phyloP scores from a whole-genome alignment of 176 grass and related monocot genomes.

The Tuctoria greenei region DNA sequence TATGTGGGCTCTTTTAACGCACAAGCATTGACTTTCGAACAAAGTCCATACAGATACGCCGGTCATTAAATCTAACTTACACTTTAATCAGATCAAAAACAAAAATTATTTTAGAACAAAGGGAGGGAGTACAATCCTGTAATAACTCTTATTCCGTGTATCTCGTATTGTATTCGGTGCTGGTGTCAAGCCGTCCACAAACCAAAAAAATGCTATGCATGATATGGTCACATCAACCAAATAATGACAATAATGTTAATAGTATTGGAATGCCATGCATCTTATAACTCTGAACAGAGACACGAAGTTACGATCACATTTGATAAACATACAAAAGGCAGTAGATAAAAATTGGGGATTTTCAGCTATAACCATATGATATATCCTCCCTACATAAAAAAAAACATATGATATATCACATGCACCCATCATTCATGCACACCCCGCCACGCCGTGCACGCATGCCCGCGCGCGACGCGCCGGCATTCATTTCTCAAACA shows the following conservation, averaged over 20 bases:
- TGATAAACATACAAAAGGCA: slow-evolving; percentile 28
- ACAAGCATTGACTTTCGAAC: not conserved
- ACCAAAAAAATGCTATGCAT: no score
- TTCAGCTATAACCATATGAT: slow-evolving; percentile 57
- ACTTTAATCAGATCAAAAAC: no score
- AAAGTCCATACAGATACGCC: not conserved
- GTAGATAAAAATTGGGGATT: not conserved
- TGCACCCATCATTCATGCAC: not conserved
- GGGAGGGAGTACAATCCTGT: no score
- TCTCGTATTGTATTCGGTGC: no score
- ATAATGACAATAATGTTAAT: no score
- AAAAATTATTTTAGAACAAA: no score
- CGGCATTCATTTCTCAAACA: slow-evolving; percentile 46
- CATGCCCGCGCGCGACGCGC: not conserved
- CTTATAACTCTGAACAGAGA: slow-evolving; percentile 43
- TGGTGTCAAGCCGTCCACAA: no score
- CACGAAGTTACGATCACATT: slow-evolving; percentile 55
- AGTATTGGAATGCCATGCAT: slow-evolving; percentile 38
- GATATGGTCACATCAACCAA: no score
- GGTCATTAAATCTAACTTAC: no score
- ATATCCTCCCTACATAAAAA: no score
- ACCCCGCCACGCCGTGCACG: not conserved
- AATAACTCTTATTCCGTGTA: no score
- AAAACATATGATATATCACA: slow-evolving; percentile 34
- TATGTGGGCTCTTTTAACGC: not conserved